phyloP scores from a whole-genome alignment of 208 protist species.

The Acanthamoeba lenticulata region DNA sequence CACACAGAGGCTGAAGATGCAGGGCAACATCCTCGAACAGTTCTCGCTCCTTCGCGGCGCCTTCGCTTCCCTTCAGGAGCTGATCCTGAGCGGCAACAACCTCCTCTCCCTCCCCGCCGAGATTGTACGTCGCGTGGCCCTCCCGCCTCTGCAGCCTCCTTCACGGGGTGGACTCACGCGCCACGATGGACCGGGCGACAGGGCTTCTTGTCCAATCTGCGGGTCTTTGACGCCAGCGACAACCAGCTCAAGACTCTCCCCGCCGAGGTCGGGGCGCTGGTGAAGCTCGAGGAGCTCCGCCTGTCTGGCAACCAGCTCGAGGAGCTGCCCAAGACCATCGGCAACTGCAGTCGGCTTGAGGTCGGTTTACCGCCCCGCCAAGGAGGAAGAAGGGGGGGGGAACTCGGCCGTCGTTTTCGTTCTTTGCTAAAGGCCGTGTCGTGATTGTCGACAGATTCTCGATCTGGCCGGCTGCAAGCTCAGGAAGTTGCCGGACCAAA shows the following conservation, averaged over 20 bases:
- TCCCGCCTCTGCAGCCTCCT: background rate
- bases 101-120: background rate
- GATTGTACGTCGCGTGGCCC: background rate
- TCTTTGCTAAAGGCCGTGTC: background rate
- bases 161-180: too few species aligned
- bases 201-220: background rate
- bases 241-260: background rate
- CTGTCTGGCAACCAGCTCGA: background rate
- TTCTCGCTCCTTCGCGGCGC: background rate
- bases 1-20: conserved; percentile 12
- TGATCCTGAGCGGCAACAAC: background rate
- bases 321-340: background rate
- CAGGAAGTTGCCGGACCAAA: background rate
- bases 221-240: background rate
- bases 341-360: background rate
- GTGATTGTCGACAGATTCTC: background rate
- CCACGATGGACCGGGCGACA: background rate
- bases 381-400: too few species aligned
- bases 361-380: background rate
- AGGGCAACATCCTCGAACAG: background rate
- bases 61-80: background rate
- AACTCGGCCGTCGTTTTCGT: too few species aligned
- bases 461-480: background rate
- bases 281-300: background rate
- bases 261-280: background rate